Conservation (phyloP, 176 grass and related monocot species). For the Aegilops speltoides region DNA sequence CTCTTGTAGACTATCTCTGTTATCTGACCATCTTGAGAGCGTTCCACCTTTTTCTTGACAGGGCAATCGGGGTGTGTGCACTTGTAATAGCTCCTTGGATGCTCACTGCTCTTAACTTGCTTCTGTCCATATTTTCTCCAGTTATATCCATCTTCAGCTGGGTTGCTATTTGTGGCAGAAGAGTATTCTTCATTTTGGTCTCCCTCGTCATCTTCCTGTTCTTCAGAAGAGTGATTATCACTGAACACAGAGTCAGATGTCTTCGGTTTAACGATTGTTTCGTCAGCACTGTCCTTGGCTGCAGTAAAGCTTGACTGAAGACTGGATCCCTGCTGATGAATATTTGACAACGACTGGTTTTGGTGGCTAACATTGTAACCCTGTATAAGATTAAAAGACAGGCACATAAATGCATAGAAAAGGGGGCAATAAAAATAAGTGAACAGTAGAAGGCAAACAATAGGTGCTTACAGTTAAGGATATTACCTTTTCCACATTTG, state of each 20-base stretch:
- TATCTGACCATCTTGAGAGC: slow-evolving; percentile 59
- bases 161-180: slow-evolving; percentile 30
- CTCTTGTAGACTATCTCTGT: slow-evolving; percentile 75
- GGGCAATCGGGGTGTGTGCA: slow-evolving; percentile 59
- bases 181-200: slow-evolving; percentile 45
- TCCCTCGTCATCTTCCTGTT: slow-evolving; percentile 38
- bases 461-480: neutral
- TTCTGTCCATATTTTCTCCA: slow-evolving; percentile 85
- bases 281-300: slow-evolving; percentile 35
- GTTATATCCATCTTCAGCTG: slow-evolving; percentile 66
- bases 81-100: slow-evolving; percentile 76
- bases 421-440: slow-evolving; percentile 15
- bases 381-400: slow-evolving; percentile 7
- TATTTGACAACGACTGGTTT: slow-evolving; percentile 38
- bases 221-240: slow-evolving; percentile 49
- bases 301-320: slow-evolving; percentile 61
- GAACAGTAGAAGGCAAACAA: neutral
- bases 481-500: slow-evolving; percentile 56
- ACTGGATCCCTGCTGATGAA: slow-evolving; percentile 45
- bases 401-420: slow-evolving; percentile 13
- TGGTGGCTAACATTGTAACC: slow-evolving; percentile 21
- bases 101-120: slow-evolving; percentile 70
- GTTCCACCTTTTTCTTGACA: slow-evolving; percentile 77
- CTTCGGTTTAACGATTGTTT: slow-evolving; percentile 28
- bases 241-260: slow-evolving; percentile 45